Evolutionary conservation across 768 basidiomycete species (phyloP).

Genomic region (Rossbeevera mucosa): DNA sequence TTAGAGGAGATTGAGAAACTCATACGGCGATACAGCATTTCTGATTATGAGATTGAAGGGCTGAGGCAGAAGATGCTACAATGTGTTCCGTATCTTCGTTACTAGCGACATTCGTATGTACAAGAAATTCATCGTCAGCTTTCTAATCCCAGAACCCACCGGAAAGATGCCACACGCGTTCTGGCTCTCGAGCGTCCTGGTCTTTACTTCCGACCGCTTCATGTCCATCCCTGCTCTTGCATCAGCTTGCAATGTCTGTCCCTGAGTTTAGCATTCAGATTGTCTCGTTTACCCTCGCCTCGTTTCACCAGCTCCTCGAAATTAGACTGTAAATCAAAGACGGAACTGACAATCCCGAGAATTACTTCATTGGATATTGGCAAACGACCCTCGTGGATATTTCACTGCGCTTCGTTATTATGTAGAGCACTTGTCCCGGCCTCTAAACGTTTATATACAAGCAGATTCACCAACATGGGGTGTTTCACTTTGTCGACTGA

Average conservation of each 20-base stretch:
- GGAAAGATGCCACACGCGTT: slow-evolving; percentile 51
- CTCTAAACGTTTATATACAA: no score
- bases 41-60: no score
- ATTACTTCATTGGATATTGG: slow-evolving; percentile 49
- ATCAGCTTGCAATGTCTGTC: slow-evolving; percentile 75
- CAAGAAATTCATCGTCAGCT: slow-evolving; percentile 3
- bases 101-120: slow-evolving; percentile 29
- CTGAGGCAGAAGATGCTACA: no score
- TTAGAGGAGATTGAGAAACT: no score
- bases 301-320: slow-evolving; percentile 69
- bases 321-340: slow-evolving; percentile 26
- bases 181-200: slow-evolving; percentile 60
- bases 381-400: no score
- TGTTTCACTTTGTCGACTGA: background rate
- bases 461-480: background rate
- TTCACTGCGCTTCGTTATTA: no score
- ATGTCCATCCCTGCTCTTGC: slow-evolving; percentile 73
- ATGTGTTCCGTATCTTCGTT: no score
- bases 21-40: no score
- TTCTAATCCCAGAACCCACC: background rate
- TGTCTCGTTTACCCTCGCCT: slow-evolving; percentile 67
- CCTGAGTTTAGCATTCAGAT: slow-evolving; percentile 66
- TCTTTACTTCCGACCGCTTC: slow-evolving; percentile 62
- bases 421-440: no score
- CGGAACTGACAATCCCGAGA: slow-evolving; percentile 50